Evolutionary conservation across 768 basidiomycete species (phyloP).

Genomic region (Tephrocybe sp.): DNA sequence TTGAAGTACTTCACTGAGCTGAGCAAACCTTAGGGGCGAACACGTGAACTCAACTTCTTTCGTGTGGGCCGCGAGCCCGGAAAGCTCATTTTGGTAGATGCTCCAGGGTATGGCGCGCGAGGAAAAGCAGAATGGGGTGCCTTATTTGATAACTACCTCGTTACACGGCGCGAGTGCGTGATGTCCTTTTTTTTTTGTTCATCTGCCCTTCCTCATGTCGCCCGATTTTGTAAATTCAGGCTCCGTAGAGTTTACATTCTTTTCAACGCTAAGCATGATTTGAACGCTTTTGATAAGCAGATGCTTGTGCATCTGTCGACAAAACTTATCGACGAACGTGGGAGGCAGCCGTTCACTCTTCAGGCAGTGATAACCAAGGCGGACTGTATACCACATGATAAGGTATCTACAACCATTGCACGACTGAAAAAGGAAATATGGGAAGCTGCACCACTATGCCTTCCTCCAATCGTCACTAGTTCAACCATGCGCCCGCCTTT

Average conservation of each 20-base stretch:
- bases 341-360: conserved; percentile 49
- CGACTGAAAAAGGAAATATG: conserved; percentile 51
- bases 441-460: conserved; percentile 54
- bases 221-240: conserved; percentile 30
- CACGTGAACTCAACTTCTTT: conserved; percentile 69
- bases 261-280: conserved; percentile 63
- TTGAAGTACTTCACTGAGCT: background rate
- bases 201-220: conserved; percentile 1
- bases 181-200: background rate
- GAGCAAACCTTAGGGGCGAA: conserved; percentile 53
- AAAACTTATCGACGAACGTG: conserved; percentile 36
- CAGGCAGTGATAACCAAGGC: conserved; percentile 75
- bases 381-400: conserved; percentile 43
- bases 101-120: conserved; percentile 76
- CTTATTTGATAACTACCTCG: conserved; percentile 63
- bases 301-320: conserved; percentile 59
- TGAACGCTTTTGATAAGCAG: conserved; percentile 51
- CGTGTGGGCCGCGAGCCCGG: conserved; percentile 59
- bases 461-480: conserved; percentile 64
- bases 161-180: conserved; percentile 58
- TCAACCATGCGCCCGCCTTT: conserved; percentile 44
- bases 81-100: conserved; percentile 68
- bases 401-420: conserved; percentile 34
- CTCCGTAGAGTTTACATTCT: conserved; percentile 69
- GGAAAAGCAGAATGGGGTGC: conserved; percentile 76